Percentiles rank a stretch among this genome's conserved stretches.
phyloP scores from a whole-genome alignment of 2,329 filamentous ascomycete species.

The Dendryphion nanum region DNA sequence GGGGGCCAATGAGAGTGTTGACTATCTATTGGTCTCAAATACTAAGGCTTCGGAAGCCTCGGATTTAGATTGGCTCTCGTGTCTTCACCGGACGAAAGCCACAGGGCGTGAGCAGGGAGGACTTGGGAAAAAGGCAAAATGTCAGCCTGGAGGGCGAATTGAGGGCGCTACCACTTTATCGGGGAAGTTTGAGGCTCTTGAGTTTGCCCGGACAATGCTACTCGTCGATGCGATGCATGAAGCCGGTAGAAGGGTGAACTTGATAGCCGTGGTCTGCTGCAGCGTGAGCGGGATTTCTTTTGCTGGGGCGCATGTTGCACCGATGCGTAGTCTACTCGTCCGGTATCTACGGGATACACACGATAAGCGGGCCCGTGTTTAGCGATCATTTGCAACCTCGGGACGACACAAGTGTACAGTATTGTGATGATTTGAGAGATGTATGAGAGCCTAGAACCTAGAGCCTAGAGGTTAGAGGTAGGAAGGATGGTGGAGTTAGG shows the following conservation, averaged over 20 bases:
- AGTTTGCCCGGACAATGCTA: not conserved
- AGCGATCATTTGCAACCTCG: not conserved
- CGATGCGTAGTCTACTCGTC: not conserved
- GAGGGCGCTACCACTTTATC: not conserved
- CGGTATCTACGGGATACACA: not conserved
- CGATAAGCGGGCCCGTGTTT: not conserved
- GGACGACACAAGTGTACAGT: not conserved
- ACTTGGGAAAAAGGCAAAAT: not conserved
- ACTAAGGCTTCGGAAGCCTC: not conserved
- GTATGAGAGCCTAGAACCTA: not conserved
- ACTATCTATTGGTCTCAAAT: not conserved
- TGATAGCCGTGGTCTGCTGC: not conserved
- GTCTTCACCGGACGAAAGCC: not conserved
- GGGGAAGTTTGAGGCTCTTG: not conserved
- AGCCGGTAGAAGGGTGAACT: not conserved
- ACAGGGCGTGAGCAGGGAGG: not conserved
- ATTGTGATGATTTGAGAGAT: not conserved
- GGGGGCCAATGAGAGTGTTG: not conserved
- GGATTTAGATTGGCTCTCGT: not conserved
- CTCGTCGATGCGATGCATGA: too few species aligned
- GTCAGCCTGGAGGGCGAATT: not conserved
- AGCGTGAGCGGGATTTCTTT: not conserved
- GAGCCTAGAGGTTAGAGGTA: too few species aligned
- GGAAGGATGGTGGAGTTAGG: too few species aligned
- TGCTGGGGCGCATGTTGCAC: not conserved